Percentiles rank a stretch among this genome's conserved stretches.
Conservation (phyloP, 257 asterid genomes). For the Solanum sparsipilum region DNA sequence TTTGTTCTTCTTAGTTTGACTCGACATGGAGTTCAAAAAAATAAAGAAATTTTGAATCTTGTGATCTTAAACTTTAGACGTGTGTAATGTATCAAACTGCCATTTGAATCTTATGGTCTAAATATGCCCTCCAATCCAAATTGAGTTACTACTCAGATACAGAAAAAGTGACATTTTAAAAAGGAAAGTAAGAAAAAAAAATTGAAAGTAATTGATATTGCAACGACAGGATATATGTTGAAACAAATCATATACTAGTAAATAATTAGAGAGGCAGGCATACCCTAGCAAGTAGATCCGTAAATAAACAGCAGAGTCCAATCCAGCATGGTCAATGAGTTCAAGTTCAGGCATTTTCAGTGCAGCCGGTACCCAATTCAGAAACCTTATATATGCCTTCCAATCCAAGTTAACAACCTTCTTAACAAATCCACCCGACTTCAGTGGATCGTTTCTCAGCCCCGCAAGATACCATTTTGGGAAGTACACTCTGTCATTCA, state of each 20-base stretch:
- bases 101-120: neutral
- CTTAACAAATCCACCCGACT: constrained; percentile 41
- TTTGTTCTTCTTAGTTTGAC: neutral
- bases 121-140: neutral
- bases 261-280: neutral
- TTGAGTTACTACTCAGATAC: neutral
- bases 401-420: constrained; percentile 79
- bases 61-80: neutral
- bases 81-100: neutral
- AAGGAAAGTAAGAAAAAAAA: neutral
- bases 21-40: neutral
- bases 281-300: constrained; percentile 96
- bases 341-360: constrained; percentile 87
- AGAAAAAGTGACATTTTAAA: neutral
- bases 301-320: constrained; percentile 82
- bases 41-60: neutral
- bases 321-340: constrained; percentile 92
- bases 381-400: constrained; percentile 69
- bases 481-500: constrained; percentile 85
- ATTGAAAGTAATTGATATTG: neutral
- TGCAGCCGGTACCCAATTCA: constrained; percentile 97
- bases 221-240: neutral
- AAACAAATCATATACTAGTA: neutral
- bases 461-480: constrained; percentile 98
- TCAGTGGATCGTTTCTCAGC: constrained; percentile 59